Evolutionary conservation across 805 yeast species (phyloP).

Genomic region (Maudiozyma pseudohumilis): DNA sequence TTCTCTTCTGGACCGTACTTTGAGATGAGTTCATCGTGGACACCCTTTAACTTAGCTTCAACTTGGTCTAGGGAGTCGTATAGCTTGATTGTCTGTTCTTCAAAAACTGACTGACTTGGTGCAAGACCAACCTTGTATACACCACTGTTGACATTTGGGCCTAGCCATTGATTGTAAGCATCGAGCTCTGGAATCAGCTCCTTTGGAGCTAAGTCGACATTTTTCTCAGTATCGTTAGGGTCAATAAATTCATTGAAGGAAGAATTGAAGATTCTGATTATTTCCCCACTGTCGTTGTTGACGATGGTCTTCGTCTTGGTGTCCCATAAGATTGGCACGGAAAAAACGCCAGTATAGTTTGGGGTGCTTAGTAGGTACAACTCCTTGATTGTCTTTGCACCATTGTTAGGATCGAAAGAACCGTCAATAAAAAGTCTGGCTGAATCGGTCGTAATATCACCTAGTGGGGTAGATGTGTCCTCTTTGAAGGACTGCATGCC

Average conservation of each 20-base stretch:
- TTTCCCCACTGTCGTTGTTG: slow-evolving; percentile 84
- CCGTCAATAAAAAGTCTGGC: slow-evolving; percentile 26
- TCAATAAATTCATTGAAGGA: slow-evolving; percentile 43
- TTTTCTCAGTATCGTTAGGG: slow-evolving; percentile 30
- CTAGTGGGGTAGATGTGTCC: slow-evolving; percentile 12
- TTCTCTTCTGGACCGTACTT: slow-evolving; percentile 10
- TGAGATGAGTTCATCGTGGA: slow-evolving; percentile 27
- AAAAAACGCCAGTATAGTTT: slow-evolving; percentile 68
- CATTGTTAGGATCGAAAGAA: slow-evolving; percentile 52
- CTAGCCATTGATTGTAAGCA: slow-evolving; percentile 72
- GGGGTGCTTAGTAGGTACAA: slow-evolving; percentile 68
- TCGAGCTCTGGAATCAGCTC: slow-evolving; percentile 49
- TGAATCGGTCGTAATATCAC: slow-evolving; percentile 12
- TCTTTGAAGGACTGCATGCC: slow-evolving; percentile 10
- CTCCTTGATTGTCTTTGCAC: slow-evolving; percentile 51
- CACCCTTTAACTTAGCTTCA: slow-evolving; percentile 46
- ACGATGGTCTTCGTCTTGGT: slow-evolving; percentile 73
- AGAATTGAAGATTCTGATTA: slow-evolving; percentile 70
- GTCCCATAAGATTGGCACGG: slow-evolving; percentile 94
- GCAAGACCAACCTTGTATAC: slow-evolving; percentile 91
- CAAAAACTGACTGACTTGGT: slow-evolving; percentile 64
- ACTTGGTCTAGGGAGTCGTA: slow-evolving; percentile 62
- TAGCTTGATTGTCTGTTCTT: slow-evolving; percentile 49
- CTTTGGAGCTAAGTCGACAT: slow-evolving; percentile 47
- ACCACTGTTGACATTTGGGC: slow-evolving; percentile 80